phyloP scores from a whole-genome alignment of 345 rosid species.

The Adansonia digitata region DNA sequence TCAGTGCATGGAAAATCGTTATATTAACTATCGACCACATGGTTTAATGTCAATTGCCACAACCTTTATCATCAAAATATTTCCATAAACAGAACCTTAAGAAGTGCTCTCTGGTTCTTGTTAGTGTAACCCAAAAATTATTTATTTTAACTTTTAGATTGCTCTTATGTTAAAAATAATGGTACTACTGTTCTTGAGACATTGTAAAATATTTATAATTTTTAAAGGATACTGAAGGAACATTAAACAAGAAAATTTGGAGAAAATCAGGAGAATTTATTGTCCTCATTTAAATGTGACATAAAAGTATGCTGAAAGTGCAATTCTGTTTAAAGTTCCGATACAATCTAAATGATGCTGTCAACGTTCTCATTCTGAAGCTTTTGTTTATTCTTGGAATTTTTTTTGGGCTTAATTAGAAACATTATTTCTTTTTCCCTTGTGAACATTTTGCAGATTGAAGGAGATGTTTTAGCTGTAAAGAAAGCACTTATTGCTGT shows the following conservation, averaged over 20 bases:
- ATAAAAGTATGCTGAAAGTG: not conserved
- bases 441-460: conserved; percentile 51
- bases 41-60: no score
- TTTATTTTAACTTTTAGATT: not conserved
- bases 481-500: conserved; percentile 71
- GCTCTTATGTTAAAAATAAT: not conserved
- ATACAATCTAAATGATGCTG: not conserved
- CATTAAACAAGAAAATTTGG: not conserved
- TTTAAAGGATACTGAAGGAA: not conserved
- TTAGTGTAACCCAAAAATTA: not conserved
- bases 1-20: not conserved
- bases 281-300: not conserved
- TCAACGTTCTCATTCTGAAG: not conserved
- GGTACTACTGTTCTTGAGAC: not conserved
- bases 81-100: not conserved
- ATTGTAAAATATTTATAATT: not conserved
- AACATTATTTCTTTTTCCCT: not conserved
- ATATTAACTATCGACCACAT: not conserved
- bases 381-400: not conserved
- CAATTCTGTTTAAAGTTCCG: not conserved
- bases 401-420: not conserved
- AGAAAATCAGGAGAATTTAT: not conserved
- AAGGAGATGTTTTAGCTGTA: conserved; percentile 62
- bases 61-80: not conserved
- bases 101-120: not conserved